Percentiles rank a stretch among this genome's conserved stretches.
Conservation (phyloP, 805 yeast genomes). For the Clavispora carvajalis region DNA sequence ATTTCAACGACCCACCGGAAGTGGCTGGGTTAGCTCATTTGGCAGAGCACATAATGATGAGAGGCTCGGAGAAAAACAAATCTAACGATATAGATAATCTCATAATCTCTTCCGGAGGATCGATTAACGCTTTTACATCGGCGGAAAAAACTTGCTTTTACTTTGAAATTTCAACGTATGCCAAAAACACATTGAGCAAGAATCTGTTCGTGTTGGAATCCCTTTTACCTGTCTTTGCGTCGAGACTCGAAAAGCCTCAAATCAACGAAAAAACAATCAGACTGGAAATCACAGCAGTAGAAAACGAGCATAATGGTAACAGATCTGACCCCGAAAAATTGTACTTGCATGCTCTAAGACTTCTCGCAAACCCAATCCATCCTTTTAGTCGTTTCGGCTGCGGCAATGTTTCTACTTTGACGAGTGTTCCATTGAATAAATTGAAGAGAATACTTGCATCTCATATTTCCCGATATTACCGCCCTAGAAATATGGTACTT, state of each 20-base stretch:
- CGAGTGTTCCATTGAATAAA: constrained; percentile 21
- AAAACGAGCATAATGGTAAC: constrained; percentile 64
- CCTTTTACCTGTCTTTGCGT: constrained; percentile 45
- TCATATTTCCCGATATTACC: constrained; percentile 40
- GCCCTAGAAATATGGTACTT: constrained; percentile 47
- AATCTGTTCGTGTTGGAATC: constrained; percentile 39
- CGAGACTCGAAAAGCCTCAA: constrained; percentile 46
- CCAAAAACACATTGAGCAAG: constrained; percentile 12
- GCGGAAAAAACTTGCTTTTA: constrained; percentile 62
- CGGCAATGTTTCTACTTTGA: constrained; percentile 49
- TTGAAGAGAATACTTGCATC: constrained; percentile 27
- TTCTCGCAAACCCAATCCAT: constrained; percentile 43
- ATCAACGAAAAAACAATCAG: constrained; percentile 39
- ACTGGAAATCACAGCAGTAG: constrained; percentile 55
- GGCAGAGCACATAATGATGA: constrained; percentile 69
- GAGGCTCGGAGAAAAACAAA: constrained; percentile 23
- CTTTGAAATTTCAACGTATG: constrained; percentile 52
- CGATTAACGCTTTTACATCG: constrained; percentile 62
- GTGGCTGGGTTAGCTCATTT: constrained; percentile 84
- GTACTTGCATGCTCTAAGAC: constrained; percentile 53
- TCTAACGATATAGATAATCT: constrained; percentile 41
- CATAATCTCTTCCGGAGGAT: constrained; percentile 48
- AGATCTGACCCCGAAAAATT: constrained; percentile 38
- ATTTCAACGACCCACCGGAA: constrained; percentile 67
- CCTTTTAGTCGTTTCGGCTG: constrained; percentile 62